A percentile compares a stretch with the other conserved stretches of the same genome.
Conservation (phyloP, 2,329 filamentous ascomycete genomes). For the Epichloe glyceriae region DNA sequence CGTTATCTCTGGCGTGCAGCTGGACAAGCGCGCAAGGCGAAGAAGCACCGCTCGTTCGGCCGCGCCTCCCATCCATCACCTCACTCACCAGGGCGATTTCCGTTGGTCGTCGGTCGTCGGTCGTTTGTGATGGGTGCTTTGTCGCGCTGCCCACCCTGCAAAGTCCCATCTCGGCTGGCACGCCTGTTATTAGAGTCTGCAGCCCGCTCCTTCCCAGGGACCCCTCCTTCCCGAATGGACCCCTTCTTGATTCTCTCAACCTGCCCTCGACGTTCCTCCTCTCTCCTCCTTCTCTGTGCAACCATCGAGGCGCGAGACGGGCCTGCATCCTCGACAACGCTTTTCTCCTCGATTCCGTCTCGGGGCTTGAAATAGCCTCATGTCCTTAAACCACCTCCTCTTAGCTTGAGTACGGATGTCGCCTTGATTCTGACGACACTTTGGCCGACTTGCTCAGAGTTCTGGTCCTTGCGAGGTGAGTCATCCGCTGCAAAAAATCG, state of each 20-base stretch:
- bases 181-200: background rate
- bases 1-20: background rate
- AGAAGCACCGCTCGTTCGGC: no score
- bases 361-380: slow-evolving; percentile 4
- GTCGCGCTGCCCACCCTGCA: background rate
- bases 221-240: slow-evolving; percentile 5
- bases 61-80: no score
- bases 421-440: background rate
- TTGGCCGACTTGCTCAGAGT: background rate
- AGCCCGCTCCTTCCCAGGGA: slow-evolving; percentile 1
- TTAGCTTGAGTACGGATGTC: background rate
- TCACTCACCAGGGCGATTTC: no score
- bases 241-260: slow-evolving; percentile 1
- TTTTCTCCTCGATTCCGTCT: background rate
- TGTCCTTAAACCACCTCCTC: background rate
- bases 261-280: background rate
- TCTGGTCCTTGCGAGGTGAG: slow-evolving; percentile 6
- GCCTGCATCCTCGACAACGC: background rate
- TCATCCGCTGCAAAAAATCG: background rate
- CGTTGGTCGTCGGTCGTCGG: no score
- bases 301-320: slow-evolving; percentile 1
- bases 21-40: background rate
- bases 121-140: no score
- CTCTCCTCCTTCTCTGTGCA: slow-evolving; percentile 4
- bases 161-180: background rate